Base-by-base conservation (phyloP, 768 basidiomycete genomes). In the Naematelia aurantialba region DNA sequence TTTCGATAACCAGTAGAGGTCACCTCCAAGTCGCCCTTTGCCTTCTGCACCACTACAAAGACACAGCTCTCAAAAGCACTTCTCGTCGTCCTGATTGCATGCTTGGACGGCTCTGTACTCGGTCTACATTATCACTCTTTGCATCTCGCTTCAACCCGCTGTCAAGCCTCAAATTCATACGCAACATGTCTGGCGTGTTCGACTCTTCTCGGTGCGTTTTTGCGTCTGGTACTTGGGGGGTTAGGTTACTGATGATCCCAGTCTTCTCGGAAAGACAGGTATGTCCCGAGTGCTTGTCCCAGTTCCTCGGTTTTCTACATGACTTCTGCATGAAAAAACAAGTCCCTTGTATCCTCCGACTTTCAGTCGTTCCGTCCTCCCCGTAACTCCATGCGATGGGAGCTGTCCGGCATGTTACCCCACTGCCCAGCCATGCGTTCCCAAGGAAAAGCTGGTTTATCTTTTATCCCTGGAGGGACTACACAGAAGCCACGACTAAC, bases 271-370 rank as follows among this genome's bases (percentile, higher is more conserved):
- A 21, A 67, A 63, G 59, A 68, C 61, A 21, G 56, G 65, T 56
- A 46, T 13, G 56, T 52, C 26, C 13, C 48, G 17, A 14, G 34
- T 39, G 34, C 26, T n/a, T 26, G 10, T 5, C 10, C 42, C 17
- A 5, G 17, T 1, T 22, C 1, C n/a, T 4, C 24, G 5, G 19
- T 29, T 24, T 29, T 13, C 1, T 89, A 86, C 10, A 85, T 26
- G 1, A n/a, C 10, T n/a, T 91, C 56, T 81, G 90, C 47, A 81
- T 90, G 57, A 91, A 88, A 24, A 89, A 89, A 22, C 89, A 89
- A 4, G 88, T 87, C 72, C 82, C 85, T 45, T 89, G 89, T 31
- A 91, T 92, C 63, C 90, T 91, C 58, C 86, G 88, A 21, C 44
- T 50, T 74, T 44, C 42, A 44, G 12, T 19, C 42, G 19, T 44